Evolutionary conservation across 2,329 filamentous ascomycete genomes (phyloP).

Genomic region (Colletotrichum higginsianum): DNA sequence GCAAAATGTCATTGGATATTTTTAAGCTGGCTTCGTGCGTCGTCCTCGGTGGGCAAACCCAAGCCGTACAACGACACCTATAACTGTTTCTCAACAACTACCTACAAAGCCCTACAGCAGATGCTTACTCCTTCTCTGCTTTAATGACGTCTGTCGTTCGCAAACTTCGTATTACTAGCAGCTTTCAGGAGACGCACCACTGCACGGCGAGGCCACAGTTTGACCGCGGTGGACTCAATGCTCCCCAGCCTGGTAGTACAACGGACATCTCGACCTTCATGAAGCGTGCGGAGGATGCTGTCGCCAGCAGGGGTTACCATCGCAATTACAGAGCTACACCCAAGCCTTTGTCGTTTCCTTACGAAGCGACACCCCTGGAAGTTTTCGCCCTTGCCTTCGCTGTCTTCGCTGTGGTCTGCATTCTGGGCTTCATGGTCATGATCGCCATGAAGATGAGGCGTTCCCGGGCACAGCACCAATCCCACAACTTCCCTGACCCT

Average conservation of each 20-base stretch:
- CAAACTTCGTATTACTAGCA: not conserved
- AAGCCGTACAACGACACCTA: not conserved
- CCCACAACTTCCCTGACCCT: constrained; percentile 38
- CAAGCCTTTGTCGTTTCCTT: not conserved
- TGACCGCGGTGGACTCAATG: not conserved
- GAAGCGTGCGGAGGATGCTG: not conserved
- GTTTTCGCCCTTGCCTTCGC: constrained; percentile 53
- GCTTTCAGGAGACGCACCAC: not conserved
- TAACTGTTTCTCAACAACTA: not conserved
- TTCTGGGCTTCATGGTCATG: constrained; percentile 52
- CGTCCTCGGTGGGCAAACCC: not conserved
- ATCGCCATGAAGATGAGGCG: constrained; percentile 30
- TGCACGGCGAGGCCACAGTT: not conserved
- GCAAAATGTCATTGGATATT: not conserved
- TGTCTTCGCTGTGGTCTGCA: constrained; percentile 51
- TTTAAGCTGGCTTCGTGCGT: not conserved
- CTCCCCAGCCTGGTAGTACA: not conserved
- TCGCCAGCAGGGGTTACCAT: not conserved
- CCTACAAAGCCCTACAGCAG: not conserved
- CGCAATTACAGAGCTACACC: not conserved
- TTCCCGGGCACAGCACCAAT: constrained; percentile 30
- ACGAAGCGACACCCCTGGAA: constrained; percentile 51
- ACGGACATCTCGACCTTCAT: constrained; percentile 12
- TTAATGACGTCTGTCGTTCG: not conserved
- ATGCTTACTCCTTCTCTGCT: not conserved